Conservation (phyloP, 495 filamentous ascomycete genomes). For the Acidiella bohemica region DNA sequence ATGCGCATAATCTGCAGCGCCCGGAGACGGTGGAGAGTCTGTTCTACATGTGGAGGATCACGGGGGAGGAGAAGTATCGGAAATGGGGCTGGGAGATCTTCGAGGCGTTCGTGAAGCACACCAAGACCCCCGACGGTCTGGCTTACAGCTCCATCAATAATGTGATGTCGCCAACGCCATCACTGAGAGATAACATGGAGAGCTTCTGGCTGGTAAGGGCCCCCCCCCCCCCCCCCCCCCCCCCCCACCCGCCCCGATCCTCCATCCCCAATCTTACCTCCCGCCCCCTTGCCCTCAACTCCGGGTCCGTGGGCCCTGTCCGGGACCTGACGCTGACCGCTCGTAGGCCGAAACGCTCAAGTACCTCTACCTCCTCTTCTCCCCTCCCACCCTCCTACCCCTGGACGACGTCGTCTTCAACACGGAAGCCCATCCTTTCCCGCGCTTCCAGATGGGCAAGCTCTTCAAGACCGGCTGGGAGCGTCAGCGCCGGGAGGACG, state of each 20-base stretch:
- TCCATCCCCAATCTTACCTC: no score
- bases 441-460: constrained; percentile 64
- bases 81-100: constrained; percentile 99
- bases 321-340: no score
- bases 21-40: constrained; percentile 91
- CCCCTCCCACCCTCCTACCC: constrained; percentile 66
- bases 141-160: constrained; percentile 73
- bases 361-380: constrained; percentile 94
- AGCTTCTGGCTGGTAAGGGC: constrained; percentile 52
- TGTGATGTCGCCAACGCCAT: constrained; percentile 36
- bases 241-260: no score
- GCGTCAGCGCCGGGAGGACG: constrained; percentile 44
- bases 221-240: neutral
- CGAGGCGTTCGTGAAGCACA: constrained; percentile 74
- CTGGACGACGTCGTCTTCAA: constrained; percentile 82
- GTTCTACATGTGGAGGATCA: constrained; percentile 98
- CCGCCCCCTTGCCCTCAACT: no score
- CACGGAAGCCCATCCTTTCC: constrained; percentile 88
- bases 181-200: constrained; percentile 31
- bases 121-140: constrained; percentile 50
- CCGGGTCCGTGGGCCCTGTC: no score
- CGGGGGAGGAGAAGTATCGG: constrained; percentile 76
- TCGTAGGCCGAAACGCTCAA: constrained; percentile 88
- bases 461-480: constrained; percentile 81
- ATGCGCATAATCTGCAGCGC: constrained; percentile 87